phyloP scores from a whole-genome alignment of 768 basidiomycete genomes.

The Phylloporus arenicola region DNA sequence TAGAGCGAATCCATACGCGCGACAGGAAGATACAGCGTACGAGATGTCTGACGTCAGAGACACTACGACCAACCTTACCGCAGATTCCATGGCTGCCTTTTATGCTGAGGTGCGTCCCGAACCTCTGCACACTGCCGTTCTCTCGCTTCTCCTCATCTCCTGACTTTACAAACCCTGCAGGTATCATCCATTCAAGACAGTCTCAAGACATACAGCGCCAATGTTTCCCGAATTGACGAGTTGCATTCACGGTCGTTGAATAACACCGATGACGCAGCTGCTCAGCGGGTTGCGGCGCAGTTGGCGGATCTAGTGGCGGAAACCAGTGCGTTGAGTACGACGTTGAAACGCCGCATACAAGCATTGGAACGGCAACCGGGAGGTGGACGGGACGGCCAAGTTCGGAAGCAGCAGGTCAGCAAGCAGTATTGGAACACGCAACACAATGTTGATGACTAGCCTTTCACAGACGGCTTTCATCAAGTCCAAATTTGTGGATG shows the following conservation, averaged over 20 bases:
- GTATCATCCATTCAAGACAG: slow-evolving; percentile 72
- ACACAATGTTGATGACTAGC: slow-evolving; percentile 15
- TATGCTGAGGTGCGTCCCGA: slow-evolving; percentile 60
- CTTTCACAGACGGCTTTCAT: slow-evolving; percentile 24
- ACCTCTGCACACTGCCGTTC: neutral
- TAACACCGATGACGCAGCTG: slow-evolving; percentile 64
- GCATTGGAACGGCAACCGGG: slow-evolving; percentile 62
- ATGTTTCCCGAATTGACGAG: slow-evolving; percentile 63
- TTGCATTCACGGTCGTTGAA: slow-evolving; percentile 72
- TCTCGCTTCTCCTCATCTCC: neutral
- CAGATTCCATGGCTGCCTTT: slow-evolving; percentile 63
- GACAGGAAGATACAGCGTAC: slow-evolving; percentile 55
- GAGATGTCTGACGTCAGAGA: slow-evolving; percentile 70
- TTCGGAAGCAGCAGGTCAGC: slow-evolving; percentile 71
- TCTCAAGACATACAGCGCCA: slow-evolving; percentile 61
- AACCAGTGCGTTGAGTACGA: slow-evolving; percentile 63
- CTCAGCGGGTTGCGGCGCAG: slow-evolving; percentile 54
- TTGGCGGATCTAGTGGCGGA: slow-evolving; percentile 66
- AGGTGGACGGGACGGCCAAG: slow-evolving; percentile 60
- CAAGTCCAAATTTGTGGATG: slow-evolving; percentile 77
- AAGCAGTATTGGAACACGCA: neutral
- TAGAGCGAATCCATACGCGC: slow-evolving; percentile 59
- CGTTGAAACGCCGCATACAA: slow-evolving; percentile 69
- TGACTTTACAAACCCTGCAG: slow-evolving; percentile 31
- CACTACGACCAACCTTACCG: slow-evolving; percentile 47